Percentiles rank a stretch among this genome's conserved stretches.
Conservation (phyloP, 2,329 filamentous ascomycete species). For the Neurospora sp. region DNA sequence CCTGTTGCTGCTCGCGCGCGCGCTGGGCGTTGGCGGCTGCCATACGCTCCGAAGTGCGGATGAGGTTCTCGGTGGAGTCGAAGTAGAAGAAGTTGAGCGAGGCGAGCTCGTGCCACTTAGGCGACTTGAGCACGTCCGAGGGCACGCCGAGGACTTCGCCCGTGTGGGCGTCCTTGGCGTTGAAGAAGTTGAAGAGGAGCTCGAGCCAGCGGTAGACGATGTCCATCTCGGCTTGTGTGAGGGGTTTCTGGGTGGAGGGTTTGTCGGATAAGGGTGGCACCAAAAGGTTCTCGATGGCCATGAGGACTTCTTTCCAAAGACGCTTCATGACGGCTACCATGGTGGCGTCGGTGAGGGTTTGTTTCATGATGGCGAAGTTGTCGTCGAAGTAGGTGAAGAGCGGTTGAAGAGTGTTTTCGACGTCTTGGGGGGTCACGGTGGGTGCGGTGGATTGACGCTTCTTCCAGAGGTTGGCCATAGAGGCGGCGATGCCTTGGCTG, state of each 20-base stretch:
- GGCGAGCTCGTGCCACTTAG: slow-evolving; percentile 96
- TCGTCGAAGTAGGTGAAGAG: slow-evolving; percentile 94
- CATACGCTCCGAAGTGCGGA: slow-evolving; percentile 94
- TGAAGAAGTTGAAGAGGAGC: slow-evolving; percentile 88
- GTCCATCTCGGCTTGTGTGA: slow-evolving; percentile 82
- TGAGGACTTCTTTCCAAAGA: slow-evolving; percentile 93
- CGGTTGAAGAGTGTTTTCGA: slow-evolving; percentile 71
- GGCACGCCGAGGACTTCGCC: slow-evolving; percentile 79
- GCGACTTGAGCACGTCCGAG: slow-evolving; percentile 83
- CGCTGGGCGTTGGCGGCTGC: slow-evolving; percentile 73
- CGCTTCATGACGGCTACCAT: slow-evolving; percentile 98
- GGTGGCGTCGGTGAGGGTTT: slow-evolving; percentile 86
- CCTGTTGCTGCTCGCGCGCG: slow-evolving; percentile 56
- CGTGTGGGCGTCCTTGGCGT: slow-evolving; percentile 75
- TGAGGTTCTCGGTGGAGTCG: slow-evolving; percentile 79
- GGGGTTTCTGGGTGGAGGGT: slow-evolving; percentile 70
- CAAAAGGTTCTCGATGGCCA: slow-evolving; percentile 79
- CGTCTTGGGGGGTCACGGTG: slow-evolving; percentile 57
- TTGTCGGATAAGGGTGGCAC: slow-evolving; percentile 95
- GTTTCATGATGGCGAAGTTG: slow-evolving; percentile 98
- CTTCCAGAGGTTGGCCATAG: slow-evolving; percentile 60
- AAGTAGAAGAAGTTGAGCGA: slow-evolving; percentile 99
- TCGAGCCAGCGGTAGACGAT: slow-evolving; percentile 93
- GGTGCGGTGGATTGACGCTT: slow-evolving; percentile 46
- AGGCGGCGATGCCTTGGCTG: slow-evolving; percentile 58